A percentile compares a stretch with the other conserved stretches of the same genome.
Evolutionary conservation across 2,329 filamentous ascomycete species (phyloP).

Genomic region (Talaromyces sp.): DNA sequence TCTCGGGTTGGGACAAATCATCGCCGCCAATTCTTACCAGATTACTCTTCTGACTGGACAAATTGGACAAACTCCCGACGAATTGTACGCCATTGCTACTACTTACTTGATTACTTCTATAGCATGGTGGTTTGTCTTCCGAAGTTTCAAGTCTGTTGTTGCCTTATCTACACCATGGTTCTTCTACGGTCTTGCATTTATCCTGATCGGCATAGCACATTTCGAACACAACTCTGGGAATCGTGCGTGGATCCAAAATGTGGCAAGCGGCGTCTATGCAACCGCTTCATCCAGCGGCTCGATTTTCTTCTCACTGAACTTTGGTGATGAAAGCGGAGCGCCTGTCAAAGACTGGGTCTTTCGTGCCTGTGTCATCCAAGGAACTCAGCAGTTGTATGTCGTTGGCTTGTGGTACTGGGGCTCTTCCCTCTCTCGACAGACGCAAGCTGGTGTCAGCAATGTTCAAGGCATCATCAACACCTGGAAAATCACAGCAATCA

Average conservation of each 20-base stretch:
- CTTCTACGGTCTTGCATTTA: conserved; percentile 58
- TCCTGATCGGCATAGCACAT: conserved; percentile 59
- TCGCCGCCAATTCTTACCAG: conserved; percentile 62
- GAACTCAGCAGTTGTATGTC: conserved; percentile 61
- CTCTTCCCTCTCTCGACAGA: conserved; percentile 23
- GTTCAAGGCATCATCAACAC: conserved; percentile 35
- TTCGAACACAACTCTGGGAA: conserved; percentile 36
- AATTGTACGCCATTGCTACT: conserved; percentile 55
- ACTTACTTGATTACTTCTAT: conserved; percentile 55
- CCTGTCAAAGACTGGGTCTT: conserved; percentile 62
- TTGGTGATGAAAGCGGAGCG: conserved; percentile 57
- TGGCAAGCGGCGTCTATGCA: conserved; percentile 57
- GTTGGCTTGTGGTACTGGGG: conserved; percentile 64
- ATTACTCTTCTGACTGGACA: conserved; percentile 62
- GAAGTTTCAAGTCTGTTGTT: conserved; percentile 51
- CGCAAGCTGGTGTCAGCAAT: conserved; percentile 35
- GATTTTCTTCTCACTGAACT: conserved; percentile 62
- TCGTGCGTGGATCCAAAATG: conserved; percentile 53
- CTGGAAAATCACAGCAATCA: conserved; percentile 48
- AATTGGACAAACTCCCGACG: conserved; percentile 52
- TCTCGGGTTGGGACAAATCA: conserved; percentile 57
- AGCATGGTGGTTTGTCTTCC: conserved; percentile 59
- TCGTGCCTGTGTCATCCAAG: conserved; percentile 60
- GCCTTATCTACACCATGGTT: conserved; percentile 57
- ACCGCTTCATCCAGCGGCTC: conserved; percentile 58